Percentiles rank a stretch among this genome's conserved stretches.
Evolutionary conservation across 345 rosid genomes (phyloP).

Genomic region (Citrus mangshanensis): DNA sequence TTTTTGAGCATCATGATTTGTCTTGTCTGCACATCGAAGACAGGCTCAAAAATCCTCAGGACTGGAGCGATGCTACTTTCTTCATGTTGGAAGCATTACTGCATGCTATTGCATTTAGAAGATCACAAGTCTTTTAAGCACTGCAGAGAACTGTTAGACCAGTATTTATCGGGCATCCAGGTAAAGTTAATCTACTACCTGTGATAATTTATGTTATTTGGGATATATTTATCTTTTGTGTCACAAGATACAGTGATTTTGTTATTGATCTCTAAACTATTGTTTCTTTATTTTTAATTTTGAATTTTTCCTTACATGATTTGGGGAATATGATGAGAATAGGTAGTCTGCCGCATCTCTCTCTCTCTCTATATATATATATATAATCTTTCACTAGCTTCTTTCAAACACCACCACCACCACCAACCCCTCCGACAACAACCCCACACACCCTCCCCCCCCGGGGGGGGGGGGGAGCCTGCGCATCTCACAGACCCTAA

Average conservation of each 20-base stretch:
- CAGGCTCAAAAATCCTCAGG: slow-evolving; percentile 36
- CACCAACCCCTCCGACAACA: too few relatives aligned
- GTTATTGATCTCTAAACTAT: background rate
- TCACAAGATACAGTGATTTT: background rate
- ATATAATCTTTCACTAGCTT: too few relatives aligned
- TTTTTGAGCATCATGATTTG: slow-evolving; percentile 19
- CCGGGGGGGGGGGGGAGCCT: rapidly evolving
- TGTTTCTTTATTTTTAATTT: background rate
- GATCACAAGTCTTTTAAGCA: slow-evolving; percentile 53
- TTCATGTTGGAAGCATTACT: slow-evolving; percentile 89
- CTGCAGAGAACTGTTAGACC: slow-evolving; percentile 64
- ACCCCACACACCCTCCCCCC: too few relatives aligned
- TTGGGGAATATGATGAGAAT: background rate
- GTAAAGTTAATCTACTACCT: slow-evolving; percentile 30
- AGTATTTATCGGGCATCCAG: slow-evolving; percentile 80
- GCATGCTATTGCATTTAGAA: slow-evolving; percentile 69
- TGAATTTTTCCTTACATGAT: background rate
- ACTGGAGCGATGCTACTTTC: slow-evolving; percentile 59
- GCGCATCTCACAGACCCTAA: background rate
- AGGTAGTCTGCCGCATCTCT: too few relatives aligned
- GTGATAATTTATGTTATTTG: background rate
- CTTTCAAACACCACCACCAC: background rate
- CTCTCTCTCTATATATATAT: too few relatives aligned
- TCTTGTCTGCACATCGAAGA: slow-evolving; percentile 22
- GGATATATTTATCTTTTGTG: background rate